These are phyloP conservation scores for Skeletonema costatum DNA, from an alignment of 108 stramenopile genomes.

Conservation along the genomic window DNA sequence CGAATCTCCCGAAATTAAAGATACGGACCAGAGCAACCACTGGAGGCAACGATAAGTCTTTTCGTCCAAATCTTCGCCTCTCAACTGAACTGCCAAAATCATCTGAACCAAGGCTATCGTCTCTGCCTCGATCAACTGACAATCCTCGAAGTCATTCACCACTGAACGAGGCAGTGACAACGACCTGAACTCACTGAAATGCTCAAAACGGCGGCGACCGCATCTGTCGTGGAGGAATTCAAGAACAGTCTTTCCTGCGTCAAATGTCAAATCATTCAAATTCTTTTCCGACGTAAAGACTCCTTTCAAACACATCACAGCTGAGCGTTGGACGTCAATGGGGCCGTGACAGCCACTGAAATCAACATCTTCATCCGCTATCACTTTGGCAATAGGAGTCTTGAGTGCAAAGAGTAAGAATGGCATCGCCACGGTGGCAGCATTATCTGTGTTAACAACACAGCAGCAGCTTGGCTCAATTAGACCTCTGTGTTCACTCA, in stretches of 20 bases:
- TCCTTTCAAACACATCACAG: conserved; percentile 25
- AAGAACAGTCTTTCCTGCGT: conserved; percentile 13
- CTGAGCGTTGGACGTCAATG: conserved; percentile 27
- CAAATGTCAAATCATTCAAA: conserved; percentile 21
- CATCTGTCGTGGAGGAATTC: conserved; percentile 36
- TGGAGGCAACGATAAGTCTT: conserved; percentile 42
- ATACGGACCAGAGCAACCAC: conserved; percentile 61
- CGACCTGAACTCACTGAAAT: conserved; percentile 39
- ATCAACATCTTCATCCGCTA: conserved; percentile 35
- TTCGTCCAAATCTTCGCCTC: conserved; percentile 37
- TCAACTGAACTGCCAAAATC: conserved; percentile 21
- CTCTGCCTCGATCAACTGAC: conserved; percentile 32
- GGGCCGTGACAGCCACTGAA: conserved; percentile 23
- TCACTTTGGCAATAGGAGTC: conserved; percentile 19
- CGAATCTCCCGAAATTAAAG: conserved; percentile 45
- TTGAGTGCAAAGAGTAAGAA: conserved; percentile 34
- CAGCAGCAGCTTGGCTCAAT: conserved; percentile 41
- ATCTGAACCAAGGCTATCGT: conserved; percentile 17
- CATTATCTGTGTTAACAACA: conserved; percentile 55
- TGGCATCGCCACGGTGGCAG: conserved; percentile 59
- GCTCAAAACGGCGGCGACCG: conserved; percentile 33
- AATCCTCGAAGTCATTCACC: conserved; percentile 29
- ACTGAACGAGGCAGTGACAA: conserved; percentile 36
- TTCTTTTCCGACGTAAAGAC: conserved; percentile 12
- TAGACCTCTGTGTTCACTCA: conserved; percentile 36